Evolutionary conservation across 2,329 filamentous ascomycete species (phyloP).

Genomic region (Ilyonectria destructans): DNA sequence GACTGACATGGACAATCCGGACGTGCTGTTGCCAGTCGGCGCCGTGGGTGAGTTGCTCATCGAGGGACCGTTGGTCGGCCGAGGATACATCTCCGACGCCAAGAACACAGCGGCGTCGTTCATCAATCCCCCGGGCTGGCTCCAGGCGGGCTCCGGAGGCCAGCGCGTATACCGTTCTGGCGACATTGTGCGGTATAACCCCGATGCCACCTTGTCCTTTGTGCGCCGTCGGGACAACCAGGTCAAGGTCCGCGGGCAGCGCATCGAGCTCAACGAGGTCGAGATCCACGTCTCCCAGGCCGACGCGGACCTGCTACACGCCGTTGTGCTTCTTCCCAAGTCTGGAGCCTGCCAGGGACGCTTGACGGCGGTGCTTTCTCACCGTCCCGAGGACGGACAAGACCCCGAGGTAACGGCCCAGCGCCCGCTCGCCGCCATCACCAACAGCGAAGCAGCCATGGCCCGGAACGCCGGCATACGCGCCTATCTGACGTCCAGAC

Average conservation of each 20-base stretch:
- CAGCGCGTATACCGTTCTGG: conserved; percentile 44
- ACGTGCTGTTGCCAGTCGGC: conserved; percentile 59
- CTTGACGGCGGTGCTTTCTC: conserved; percentile 8
- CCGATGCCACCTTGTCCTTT: conserved; percentile 38
- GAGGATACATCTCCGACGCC: conserved; percentile 69
- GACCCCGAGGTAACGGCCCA: background rate
- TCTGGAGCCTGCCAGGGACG: conserved; percentile 9
- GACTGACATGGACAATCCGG: conserved; percentile 56
- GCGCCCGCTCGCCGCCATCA: background rate
- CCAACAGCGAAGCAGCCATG: background rate
- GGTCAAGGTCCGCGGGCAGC: conserved; percentile 50
- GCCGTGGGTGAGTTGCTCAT: conserved; percentile 62
- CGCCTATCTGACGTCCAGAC: background rate
- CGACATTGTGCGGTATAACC: conserved; percentile 53
- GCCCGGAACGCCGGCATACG: background rate
- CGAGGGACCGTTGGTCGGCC: conserved; percentile 67
- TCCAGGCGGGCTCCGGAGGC: conserved; percentile 51
- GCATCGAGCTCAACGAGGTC: conserved; percentile 30
- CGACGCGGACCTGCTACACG: background rate
- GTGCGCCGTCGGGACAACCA: conserved; percentile 49
- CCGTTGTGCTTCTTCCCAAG: conserved; percentile 10
- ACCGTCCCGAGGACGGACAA: background rate
- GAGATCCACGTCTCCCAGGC: conserved; percentile 3
- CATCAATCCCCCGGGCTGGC: conserved; percentile 65
- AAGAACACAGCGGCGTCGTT: conserved; percentile 63